Conservation (phyloP, 768 basidiomycete species). For the Myochromella boudieri region DNA sequence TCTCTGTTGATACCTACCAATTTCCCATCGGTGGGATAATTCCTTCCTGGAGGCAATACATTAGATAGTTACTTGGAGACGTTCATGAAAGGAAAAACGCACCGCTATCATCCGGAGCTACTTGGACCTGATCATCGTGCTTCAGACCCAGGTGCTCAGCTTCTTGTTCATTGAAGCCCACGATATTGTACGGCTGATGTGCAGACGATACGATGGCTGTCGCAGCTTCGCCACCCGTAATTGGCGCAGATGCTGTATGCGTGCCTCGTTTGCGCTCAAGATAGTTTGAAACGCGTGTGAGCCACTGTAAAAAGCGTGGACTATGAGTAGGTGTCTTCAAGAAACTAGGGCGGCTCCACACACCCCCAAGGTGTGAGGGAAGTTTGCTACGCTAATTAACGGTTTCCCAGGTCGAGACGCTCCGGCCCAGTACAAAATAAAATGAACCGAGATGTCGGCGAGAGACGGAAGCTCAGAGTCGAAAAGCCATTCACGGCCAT, state of each 20-base stretch:
- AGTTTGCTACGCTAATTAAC: slow-evolving; percentile 35
- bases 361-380: slow-evolving; percentile 44
- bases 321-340: neutral
- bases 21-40: slow-evolving; percentile 45
- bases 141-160: slow-evolving; percentile 41
- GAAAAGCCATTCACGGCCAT: slow-evolving; percentile 58
- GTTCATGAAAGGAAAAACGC: neutral
- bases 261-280: slow-evolving; percentile 29
- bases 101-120: slow-evolving; percentile 53
- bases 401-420: slow-evolving; percentile 31
- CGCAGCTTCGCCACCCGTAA: slow-evolving; percentile 44
- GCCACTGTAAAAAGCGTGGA: slow-evolving; percentile 38
- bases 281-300: slow-evolving; percentile 36
- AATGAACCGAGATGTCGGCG: slow-evolving; percentile 53
- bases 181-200: slow-evolving; percentile 33
- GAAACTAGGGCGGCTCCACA: slow-evolving; percentile 4
- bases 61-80: neutral
- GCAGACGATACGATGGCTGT: slow-evolving; percentile 35
- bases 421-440: slow-evolving; percentile 45
- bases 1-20: slow-evolving; percentile 49
- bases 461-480: slow-evolving; percentile 51
- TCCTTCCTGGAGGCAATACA: slow-evolving; percentile 27
- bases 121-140: slow-evolving; percentile 34
- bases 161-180: slow-evolving; percentile 49
- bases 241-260: slow-evolving; percentile 20